Evolutionary conservation across 2,329 filamentous ascomycete species (phyloP).

Genomic region (Aspergillus eucalypticola): DNA sequence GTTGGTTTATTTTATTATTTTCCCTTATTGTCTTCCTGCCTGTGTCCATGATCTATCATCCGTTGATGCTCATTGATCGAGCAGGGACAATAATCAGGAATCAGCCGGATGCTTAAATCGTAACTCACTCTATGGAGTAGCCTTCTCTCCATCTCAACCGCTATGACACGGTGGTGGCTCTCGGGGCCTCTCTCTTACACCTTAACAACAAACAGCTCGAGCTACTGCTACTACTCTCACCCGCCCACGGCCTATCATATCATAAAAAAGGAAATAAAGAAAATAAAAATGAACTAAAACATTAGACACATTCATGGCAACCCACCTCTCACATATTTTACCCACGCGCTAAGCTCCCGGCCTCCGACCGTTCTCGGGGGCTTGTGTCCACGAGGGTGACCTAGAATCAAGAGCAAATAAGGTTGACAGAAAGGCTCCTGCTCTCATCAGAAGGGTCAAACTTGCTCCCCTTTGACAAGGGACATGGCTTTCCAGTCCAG

Average conservation of each 20-base stretch:
- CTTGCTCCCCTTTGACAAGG: neutral
- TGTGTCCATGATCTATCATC: neutral
- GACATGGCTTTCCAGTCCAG: neutral
- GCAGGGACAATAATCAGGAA: neutral
- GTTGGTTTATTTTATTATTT: too few relatives aligned
- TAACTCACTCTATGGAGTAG: neutral
- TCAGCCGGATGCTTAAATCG: neutral
- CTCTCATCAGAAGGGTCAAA: conserved; percentile 8
- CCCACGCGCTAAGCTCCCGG: conserved; percentile 14
- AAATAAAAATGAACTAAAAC: too few relatives aligned
- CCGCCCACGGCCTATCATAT: too few relatives aligned
- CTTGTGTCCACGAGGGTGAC: conserved; percentile 10
- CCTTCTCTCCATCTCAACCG: neutral
- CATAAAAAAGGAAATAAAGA: too few relatives aligned
- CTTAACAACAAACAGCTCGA: too few relatives aligned
- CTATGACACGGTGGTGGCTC: neutral
- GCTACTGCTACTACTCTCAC: too few relatives aligned
- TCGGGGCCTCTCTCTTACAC: neutral
- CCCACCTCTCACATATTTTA: neutral
- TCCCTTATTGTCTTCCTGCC: too few relatives aligned
- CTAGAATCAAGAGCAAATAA: conserved; percentile 9
- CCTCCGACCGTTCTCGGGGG: conserved; percentile 16
- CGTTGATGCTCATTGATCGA: conserved; percentile 1
- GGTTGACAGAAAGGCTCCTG: conserved; percentile 10
- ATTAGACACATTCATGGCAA: neutral